Base-by-base conservation (phyloP, 192 early-diverging fungal genomes). In the Pilobolus umbonatus region DNA sequence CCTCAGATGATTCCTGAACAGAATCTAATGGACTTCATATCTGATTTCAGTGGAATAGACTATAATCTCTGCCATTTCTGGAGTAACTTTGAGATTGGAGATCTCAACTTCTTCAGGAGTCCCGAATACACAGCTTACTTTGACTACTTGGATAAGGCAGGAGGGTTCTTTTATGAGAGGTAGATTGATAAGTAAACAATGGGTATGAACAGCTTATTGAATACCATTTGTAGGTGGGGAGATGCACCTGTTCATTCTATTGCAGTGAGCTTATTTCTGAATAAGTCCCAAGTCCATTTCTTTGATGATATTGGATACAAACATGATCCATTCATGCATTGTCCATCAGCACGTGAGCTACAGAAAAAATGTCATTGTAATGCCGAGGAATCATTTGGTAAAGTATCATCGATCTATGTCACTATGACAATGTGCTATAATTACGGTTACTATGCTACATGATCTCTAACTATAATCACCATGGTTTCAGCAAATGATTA, bases 21-120 rank as follows among this genome's bases (percentile, higher is more conserved):
- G 29, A 87, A 86, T 60, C 58, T 79, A 0, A 70, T 84, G 44
- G 69, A 77, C 1, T 31, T 61, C 8, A 31, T 61, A 19, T 52
- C 60, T 17, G 77, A 71, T n/a, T 70, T 85, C 50, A 68, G 76
- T 17, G 65, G 77, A 24, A 80, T 76, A 46, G 59, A 69, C n/a
- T 87, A 88, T 55, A 84, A 85, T 49, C 64, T 74, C 7, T 89
- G 83, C 63, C 85, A 89, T 56, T 88, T 85, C 51, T 91, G 92
- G 90, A 84, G 82, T 39, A 94, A 94, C 54, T 94, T 94, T 75
- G 92, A 94, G 68, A 93, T 95, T 55, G 89, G 76, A 28, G 73
- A 84, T 55, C 62, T 90, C 49, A 75, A 85, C 12, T 82, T 92
- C 51, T 87, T 85, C 58, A 68, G 86, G 43, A 83, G 79, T 58